These are phyloP conservation scores for Ogataea chonburiensis DNA, from an alignment of 805 yeast genomes.

Conservation along the genomic window DNA sequence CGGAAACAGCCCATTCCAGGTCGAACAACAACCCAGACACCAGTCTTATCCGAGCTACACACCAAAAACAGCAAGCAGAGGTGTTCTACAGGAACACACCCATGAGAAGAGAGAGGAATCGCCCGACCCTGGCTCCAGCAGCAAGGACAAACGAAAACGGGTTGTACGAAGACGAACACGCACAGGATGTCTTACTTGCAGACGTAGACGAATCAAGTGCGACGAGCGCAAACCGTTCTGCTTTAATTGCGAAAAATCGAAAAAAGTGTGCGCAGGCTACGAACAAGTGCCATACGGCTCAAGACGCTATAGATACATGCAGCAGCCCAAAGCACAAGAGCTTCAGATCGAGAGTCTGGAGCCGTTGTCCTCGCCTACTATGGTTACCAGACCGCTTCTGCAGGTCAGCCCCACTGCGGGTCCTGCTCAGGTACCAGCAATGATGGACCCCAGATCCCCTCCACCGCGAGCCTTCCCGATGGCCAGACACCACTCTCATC, in stretches of 20 bases:
- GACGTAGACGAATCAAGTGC: constrained; percentile 70
- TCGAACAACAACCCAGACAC: constrained; percentile 1
- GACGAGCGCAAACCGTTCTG: constrained; percentile 74
- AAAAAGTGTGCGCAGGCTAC: constrained; percentile 68
- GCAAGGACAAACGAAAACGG: constrained; percentile 38
- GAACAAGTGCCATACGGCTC: constrained; percentile 40
- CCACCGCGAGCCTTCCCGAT: constrained; percentile 3
- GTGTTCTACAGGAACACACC: constrained; percentile 12
- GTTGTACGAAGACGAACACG: constrained; percentile 61
- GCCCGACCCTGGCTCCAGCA: constrained; percentile 9
- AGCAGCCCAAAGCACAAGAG: constrained; percentile 25
- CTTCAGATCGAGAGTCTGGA: constrained; percentile 17
- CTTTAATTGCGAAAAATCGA: constrained; percentile 62
- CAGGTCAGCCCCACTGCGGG: constrained; percentile 1
- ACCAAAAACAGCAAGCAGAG: background rate
- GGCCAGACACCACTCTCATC: constrained; percentile 8
- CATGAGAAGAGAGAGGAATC: constrained; percentile 10
- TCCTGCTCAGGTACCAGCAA: constrained; percentile 2
- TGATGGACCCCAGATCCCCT: constrained; percentile 11
- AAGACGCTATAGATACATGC: constrained; percentile 28
- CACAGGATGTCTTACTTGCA: constrained; percentile 75
- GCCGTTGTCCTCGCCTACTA: constrained; percentile 7
- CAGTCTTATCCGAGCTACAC: constrained; percentile 3
- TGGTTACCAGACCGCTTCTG: constrained; percentile 1
- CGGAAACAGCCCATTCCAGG: background rate